Base-by-base conservation (phyloP, 1,284 basidiomycete species). In the Lentinula novae-zelandiae region DNA sequence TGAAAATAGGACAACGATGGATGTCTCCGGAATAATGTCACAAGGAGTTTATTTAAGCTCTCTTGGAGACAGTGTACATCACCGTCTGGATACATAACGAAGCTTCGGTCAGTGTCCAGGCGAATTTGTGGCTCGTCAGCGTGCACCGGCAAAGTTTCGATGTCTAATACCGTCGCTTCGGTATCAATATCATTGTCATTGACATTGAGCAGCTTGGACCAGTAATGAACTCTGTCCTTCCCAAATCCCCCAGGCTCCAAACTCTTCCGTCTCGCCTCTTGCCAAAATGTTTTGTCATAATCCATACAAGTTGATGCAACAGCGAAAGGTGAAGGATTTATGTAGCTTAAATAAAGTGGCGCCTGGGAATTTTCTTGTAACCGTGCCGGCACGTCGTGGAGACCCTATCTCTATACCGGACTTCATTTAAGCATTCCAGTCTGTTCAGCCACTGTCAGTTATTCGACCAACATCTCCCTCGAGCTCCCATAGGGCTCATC, bases 61-160 rank as follows among this genome's bases (percentile, higher is more conserved):
- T 75, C 73, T 72, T 95, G 87, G 65, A 65, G 67, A 53, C 42
- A 57, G 64, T 55, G 57, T 63, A 64, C 67, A 81, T 85, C 78
- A 90, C 91, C 89, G 81, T 85, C 84, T 69, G 93, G 90, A 74
- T 95, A 96, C 64, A 93, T 77, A 61, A 96, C 91, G 68, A 96
- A 96, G 65, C 92, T 93, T 38, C 93, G 84, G 72, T 93, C 86
- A 0, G 93, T 95, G 72, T 96, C 93, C 27, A 95, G 81, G 58
- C 79, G 76, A 64, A 96, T 93, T 75, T 96, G 93, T 4, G 81
- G 84, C 73, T 96, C 93, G 70, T 96, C 93, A 3, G 75, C 75
- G 69, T 96, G 93, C 12, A 78, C 73, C 20, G 57, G 40, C 20
- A 56, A 31, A 9, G 22, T 27, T 13, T 40, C 39, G 17, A 53